Conservation (phyloP, 805 yeast species). For the Zygotorulaspora sp. region DNA sequence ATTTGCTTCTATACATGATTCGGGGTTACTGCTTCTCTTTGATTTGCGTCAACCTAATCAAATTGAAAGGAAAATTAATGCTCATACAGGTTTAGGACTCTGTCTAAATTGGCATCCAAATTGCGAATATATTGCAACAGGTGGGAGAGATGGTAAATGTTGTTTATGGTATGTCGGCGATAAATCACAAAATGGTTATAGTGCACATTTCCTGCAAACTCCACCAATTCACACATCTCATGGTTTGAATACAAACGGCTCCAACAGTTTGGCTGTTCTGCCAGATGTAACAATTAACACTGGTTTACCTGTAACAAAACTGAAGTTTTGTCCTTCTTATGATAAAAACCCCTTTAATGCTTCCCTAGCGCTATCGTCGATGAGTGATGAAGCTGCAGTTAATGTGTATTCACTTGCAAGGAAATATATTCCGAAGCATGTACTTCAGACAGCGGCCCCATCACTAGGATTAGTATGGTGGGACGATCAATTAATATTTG, state of each 20-base stretch:
- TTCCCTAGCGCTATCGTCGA: conserved; percentile 67
- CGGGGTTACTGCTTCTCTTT: conserved; percentile 82
- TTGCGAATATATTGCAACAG: conserved; percentile 75
- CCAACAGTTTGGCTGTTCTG: conserved; percentile 39
- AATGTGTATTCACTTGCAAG: conserved; percentile 67
- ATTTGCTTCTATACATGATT: conserved; percentile 79
- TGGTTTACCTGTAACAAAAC: conserved; percentile 69
- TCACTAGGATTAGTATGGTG: conserved; percentile 37
- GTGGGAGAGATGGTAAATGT: conserved; percentile 76
- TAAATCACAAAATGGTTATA: conserved; percentile 6
- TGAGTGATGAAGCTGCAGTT: conserved; percentile 64
- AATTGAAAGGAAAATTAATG: conserved; percentile 69
- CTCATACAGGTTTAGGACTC: conserved; percentile 89
- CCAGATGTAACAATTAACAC: conserved; percentile 74
- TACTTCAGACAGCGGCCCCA: conserved; percentile 31
- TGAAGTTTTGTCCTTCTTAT: conserved; percentile 32
- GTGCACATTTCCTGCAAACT: conserved; percentile 1
- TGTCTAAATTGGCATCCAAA: conserved; percentile 87
- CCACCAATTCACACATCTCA: conserved; percentile 3
- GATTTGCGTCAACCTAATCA: conserved; percentile 67
- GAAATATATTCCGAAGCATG: conserved; percentile 63
- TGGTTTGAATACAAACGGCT: conserved; percentile 28
- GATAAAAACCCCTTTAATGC: conserved; percentile 45
- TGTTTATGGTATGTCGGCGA: conserved; percentile 36
- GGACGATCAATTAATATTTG: conserved; percentile 32